Evolutionary conservation across 768 basidiomycete species (phyloP).

Genomic region (Collybiopsis confluens): DNA sequence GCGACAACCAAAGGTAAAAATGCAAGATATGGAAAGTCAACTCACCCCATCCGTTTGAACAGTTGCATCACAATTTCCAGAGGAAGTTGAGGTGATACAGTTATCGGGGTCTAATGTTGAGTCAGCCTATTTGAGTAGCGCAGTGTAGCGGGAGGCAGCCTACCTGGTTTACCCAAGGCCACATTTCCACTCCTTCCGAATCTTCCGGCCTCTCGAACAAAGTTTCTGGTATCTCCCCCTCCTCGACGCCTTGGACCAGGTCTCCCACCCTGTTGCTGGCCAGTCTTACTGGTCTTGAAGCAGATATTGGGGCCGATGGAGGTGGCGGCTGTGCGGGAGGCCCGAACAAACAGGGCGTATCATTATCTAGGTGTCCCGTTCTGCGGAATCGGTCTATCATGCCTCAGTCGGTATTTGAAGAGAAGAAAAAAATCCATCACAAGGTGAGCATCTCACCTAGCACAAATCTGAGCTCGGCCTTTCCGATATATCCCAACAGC

Average conservation of each 20-base stretch:
- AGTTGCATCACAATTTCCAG: constrained; percentile 97
- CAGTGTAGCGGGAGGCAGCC: constrained; percentile 12
- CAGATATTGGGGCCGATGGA: constrained; percentile 1
- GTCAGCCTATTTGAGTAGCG: not conserved
- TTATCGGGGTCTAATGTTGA: constrained; percentile 93
- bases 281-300: constrained; percentile 1
- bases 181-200: constrained; percentile 59
- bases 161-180: constrained; percentile 96
- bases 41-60: constrained; percentile 97
- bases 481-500: constrained; percentile 84
- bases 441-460: constrained; percentile 49
- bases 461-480: constrained; percentile 81
- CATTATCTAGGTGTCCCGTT: not conserved
- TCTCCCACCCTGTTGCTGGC: constrained; percentile 1
- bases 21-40: constrained; percentile 8
- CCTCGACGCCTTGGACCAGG: constrained; percentile 18
- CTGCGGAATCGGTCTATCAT: not conserved
- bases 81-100: constrained; percentile 86
- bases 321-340: constrained; percentile 2
- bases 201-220: constrained; percentile 58
- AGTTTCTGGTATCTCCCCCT: constrained; percentile 66
- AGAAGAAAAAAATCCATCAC: too few relatives aligned
- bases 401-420: not conserved
- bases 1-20: not conserved
- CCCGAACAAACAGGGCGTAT: constrained; percentile 1